Conservation (phyloP, 805 yeast species). For the Candida ovalis region DNA sequence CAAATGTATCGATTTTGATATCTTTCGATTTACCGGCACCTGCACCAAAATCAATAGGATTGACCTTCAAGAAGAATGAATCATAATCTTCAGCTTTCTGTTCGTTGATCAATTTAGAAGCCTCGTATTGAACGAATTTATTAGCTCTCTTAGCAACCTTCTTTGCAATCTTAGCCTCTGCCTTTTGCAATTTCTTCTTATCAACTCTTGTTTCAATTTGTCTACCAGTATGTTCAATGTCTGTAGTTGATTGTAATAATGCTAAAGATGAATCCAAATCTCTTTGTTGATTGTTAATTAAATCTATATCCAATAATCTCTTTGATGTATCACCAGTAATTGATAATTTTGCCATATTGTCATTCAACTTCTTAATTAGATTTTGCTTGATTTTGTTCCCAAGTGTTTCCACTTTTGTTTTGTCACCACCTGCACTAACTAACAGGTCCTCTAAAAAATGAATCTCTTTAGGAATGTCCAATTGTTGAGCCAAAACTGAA, state of each 20-base stretch:
- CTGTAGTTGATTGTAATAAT: slow-evolving; percentile 71
- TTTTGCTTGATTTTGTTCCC: slow-evolving; percentile 42
- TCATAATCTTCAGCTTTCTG: slow-evolving; percentile 76
- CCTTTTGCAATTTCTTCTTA: slow-evolving; percentile 93
- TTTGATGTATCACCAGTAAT: slow-evolving; percentile 85
- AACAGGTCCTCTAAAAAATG: slow-evolving; percentile 62
- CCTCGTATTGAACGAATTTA: slow-evolving; percentile 83
- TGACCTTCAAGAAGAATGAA: slow-evolving; percentile 89
- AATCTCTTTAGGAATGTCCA: slow-evolving; percentile 67
- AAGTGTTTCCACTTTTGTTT: slow-evolving; percentile 49
- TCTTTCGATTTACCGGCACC: slow-evolving; percentile 98
- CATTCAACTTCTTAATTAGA: slow-evolving; percentile 50
- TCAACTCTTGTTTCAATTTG: slow-evolving; percentile 93
- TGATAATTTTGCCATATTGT: slow-evolving; percentile 69
- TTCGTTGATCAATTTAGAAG: slow-evolving; percentile 80
- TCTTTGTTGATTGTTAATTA: slow-evolving; percentile 66
- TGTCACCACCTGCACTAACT: slow-evolving; percentile 78
- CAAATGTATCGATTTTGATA: slow-evolving; percentile 88
- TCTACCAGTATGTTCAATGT: slow-evolving; percentile 88
- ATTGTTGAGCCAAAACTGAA: slow-evolving; percentile 70
- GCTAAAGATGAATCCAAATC: slow-evolving; percentile 75
- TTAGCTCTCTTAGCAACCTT: slow-evolving; percentile 87
- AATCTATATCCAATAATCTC: slow-evolving; percentile 74
- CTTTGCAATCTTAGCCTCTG: slow-evolving; percentile 95
- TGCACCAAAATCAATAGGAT: slow-evolving; percentile 86